Percentiles rank a stretch among this genome's conserved stretches.
Conservation (phyloP, 805 yeast genomes). For the Candida khao-thaluensis region DNA sequence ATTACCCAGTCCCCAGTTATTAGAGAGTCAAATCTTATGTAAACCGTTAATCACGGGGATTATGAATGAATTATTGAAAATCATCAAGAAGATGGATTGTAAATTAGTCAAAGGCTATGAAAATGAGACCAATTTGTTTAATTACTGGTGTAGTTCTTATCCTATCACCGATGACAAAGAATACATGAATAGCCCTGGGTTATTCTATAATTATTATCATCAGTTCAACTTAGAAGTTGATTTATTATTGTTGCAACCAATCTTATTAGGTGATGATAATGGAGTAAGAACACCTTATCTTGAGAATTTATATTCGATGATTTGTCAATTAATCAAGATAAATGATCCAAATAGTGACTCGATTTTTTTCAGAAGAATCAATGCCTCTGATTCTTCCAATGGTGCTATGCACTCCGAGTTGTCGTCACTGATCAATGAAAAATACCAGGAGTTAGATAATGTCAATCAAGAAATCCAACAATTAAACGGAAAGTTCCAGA, state of each 20-base stretch:
- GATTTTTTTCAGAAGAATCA: constrained; percentile 30
- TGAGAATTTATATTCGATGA: constrained; percentile 78
- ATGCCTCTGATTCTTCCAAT: background rate
- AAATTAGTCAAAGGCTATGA: constrained; percentile 69
- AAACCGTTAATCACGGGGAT: constrained; percentile 84
- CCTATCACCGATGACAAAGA: constrained; percentile 28
- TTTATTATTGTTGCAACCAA: constrained; percentile 78
- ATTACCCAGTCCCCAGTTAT: constrained; percentile 56
- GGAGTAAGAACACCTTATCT: constrained; percentile 86
- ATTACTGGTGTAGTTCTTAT: constrained; percentile 49
- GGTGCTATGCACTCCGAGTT: background rate
- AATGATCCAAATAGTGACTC: constrained; percentile 30
- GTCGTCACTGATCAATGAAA: constrained; percentile 18
- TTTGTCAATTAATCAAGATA: constrained; percentile 59
- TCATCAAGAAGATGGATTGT: constrained; percentile 76
- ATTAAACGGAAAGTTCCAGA: constrained; percentile 12
- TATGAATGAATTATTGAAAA: constrained; percentile 68
- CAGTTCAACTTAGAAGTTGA: constrained; percentile 62
- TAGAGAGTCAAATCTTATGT: constrained; percentile 69
- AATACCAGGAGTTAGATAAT: constrained; percentile 20
- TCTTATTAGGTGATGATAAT: constrained; percentile 84
- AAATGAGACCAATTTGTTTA: constrained; percentile 58
- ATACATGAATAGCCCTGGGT: constrained; percentile 50
- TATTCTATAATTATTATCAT: constrained; percentile 65
- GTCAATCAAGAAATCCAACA: constrained; percentile 22